A percentile compares a stretch with the other conserved stretches of the same genome.
Evolutionary conservation across 768 basidiomycete genomes (phyloP).

Genomic region (Kwoniella sp.): DNA sequence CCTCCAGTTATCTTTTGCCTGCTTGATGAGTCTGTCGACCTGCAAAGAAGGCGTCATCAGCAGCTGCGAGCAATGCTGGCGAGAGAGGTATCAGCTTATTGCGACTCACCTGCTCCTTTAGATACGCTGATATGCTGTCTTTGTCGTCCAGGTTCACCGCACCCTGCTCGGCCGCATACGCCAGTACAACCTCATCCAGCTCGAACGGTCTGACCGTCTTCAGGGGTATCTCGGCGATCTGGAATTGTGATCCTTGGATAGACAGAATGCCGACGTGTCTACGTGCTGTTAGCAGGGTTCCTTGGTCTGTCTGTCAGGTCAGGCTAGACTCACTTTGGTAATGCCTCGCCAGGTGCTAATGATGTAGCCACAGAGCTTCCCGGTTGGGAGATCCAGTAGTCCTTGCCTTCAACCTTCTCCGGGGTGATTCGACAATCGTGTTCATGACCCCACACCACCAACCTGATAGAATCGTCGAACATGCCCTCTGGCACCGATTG

Average conservation of each 20-base stretch:
- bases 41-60: conserved; percentile 49
- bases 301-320: too few species aligned
- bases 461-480: conserved; percentile 90
- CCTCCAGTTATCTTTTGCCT: conserved; percentile 39
- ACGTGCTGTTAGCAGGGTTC: too few species aligned
- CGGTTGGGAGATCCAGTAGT: conserved; percentile 87
- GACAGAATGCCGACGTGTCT: conserved; percentile 89
- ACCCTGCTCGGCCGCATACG: conserved; percentile 69
- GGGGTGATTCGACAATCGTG: conserved; percentile 93
- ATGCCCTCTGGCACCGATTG: conserved; percentile 92
- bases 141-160: conserved; percentile 61
- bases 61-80: background rate
- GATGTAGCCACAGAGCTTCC: conserved; percentile 94
- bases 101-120: conserved; percentile 66
- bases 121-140: conserved; percentile 73
- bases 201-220: conserved; percentile 93
- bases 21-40: conserved; percentile 70
- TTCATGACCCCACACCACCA: conserved; percentile 98
- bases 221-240: conserved; percentile 76
- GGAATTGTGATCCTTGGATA: conserved; percentile 81
- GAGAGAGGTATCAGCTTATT: background rate
- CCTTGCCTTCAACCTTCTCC: conserved; percentile 83
- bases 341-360: conserved; percentile 83
- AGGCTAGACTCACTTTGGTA: conserved; percentile 77
- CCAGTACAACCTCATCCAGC: conserved; percentile 70